Evolutionary conservation across 129 eudicot species (phyloP), one percentile per base, ranked within the genome.

Genomic region (Rutidosis leptorrhynchoides): DNA sequence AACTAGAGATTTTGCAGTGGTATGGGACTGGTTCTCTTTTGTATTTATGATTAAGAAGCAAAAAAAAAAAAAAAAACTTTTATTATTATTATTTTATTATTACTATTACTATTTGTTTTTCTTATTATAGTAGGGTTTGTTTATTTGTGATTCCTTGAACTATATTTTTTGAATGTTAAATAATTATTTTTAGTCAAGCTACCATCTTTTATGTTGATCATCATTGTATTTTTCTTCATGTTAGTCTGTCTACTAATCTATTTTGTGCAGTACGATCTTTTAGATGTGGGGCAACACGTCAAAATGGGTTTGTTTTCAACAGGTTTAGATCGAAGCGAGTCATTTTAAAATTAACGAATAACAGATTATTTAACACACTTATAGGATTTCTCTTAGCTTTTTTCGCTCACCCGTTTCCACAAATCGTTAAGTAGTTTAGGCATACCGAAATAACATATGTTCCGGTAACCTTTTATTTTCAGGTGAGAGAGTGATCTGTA

Each of bases 1-100:
- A 55, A 7, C 5, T 16, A 22, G 54, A 64, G 69, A 22, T 48
- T 67, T 67, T 29, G 32, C 53, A 19, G 60, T 48, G 27, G 45
- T 21, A 52, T 52, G 65, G 66, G 40, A 74, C 26, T 35, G 27
- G 43, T 17, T 59, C 29, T 69, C 54, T 49, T 10, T 76, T 76
- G 80, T 76, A 68, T 62, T 49, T 76, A 76, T 68, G 49, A 68
- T 68, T 23, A 61, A 37, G 66, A 69, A 35, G 30, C 65, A 27
- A 14, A 53, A 60, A 16, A 11, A 57, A 67, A 46, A 24, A 8
- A n/a, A n/a, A n/a, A n/a, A n/a, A n/a, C n/a, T n/a, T n/a, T 46
- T 65, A 69, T 58, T 58, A 35, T 56, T 69, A 37, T 64, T 27
- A 64, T 35, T 29, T 53, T 24, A 25, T 35, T 29, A 59, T 61